Base-by-base conservation (phyloP, 2,329 filamentous ascomycete species). In the Fusarium gaditjirri region DNA sequence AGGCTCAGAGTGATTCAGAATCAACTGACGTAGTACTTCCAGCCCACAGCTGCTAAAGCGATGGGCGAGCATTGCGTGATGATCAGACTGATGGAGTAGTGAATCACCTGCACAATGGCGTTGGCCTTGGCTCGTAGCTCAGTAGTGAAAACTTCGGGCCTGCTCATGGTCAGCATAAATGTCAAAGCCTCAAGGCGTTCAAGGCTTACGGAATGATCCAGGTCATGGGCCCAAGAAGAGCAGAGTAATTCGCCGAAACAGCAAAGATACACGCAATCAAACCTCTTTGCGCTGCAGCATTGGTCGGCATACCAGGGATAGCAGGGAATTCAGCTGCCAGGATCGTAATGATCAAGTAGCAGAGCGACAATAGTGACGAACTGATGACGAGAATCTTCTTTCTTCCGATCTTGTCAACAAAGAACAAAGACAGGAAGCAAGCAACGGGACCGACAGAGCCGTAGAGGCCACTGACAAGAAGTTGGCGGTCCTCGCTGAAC, bases 11-110 rank as follows among this genome's bases (percentile, higher is more conserved):
- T 46, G 3, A 4, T 19, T 2, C 6, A 2, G 1, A 7, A 1
- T 21, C 1, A 3, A 72, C 79, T 64, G 49, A 81, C 81, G 19
- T 83, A 83, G 58, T 83, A 83, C 61, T 82, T 83, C 81, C 82
- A 83, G 0, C 81, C 82, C 1, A 83, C 80, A 0, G 77, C 76
- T 1, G 79, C 80, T 6, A 83, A 59, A 0, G 82, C 82, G 21
- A 83, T 83, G 0, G 82, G 82, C 1, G 81, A 83, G 27, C 81
- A 83, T 44, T 83, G 81, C 0, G 82, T 83, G 39, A 83, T 83
- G 38, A 83, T 70, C 41, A 83, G 58, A 55, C 80, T 83, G 39
- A 83, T 80, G 0, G 81, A 83, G 58, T 83, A 83, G 46, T 83
- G 82, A 7, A 83, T 80, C 1, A 83, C 81, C 27, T 83, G 82